phyloP scores from a whole-genome alignment of 345 rosid genomes.

The Orychophragmus violaceus region DNA sequence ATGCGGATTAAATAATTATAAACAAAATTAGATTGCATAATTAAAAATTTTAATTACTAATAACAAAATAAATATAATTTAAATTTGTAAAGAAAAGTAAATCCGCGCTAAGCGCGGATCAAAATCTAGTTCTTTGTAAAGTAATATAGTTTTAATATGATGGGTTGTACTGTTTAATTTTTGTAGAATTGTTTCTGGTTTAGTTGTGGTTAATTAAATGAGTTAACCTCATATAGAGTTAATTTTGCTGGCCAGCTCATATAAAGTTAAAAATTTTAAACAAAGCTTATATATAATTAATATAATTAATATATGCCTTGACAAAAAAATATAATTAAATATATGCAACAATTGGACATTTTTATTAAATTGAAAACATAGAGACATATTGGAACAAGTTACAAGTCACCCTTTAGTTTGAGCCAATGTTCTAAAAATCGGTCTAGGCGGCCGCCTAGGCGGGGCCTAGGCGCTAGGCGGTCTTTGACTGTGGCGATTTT shows the following conservation, averaged over 20 bases:
- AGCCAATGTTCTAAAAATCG: neutral
- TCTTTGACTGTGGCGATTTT: no score
- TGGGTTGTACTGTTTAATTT: neutral
- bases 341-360: neutral
- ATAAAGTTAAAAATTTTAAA: neutral
- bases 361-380: neutral
- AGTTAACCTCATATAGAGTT: neutral
- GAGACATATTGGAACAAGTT: conserved; percentile 6
- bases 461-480: no score
- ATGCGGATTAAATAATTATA: no score
- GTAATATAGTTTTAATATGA: neutral
- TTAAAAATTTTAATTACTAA: no score
- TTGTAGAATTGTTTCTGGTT: neutral
- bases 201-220: neutral
- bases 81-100: no score
- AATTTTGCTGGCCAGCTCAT: conserved; percentile 1
- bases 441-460: no score
- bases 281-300: no score
- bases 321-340: neutral
- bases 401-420: conserved; percentile 11
- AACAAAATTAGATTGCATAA: no score
- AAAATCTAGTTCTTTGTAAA: no score
- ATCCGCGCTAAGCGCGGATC: no score
- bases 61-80: no score
- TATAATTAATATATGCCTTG: no score